Evolutionary conservation across 2,329 filamentous ascomycete species (phyloP).

Genomic region (Ophiostoma pallidulum): DNA sequence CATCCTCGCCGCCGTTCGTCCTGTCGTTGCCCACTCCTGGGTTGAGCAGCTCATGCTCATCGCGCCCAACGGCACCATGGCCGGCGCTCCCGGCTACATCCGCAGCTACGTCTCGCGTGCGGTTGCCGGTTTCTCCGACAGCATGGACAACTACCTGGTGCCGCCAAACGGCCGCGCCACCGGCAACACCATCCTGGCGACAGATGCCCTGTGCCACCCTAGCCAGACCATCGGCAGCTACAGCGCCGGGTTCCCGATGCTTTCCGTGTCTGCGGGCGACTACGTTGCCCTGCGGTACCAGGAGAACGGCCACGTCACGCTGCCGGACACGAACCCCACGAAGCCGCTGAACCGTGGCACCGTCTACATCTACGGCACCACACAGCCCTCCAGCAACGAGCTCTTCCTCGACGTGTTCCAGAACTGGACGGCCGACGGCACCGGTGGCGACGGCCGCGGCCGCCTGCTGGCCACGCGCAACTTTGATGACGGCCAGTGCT

Average conservation of each 20-base stretch:
- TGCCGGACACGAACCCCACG: conserved; percentile 43
- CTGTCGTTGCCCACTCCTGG: conserved; percentile 62
- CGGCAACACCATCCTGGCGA: conserved; percentile 37
- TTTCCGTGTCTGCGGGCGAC: conserved; percentile 52
- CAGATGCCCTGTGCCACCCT: conserved; percentile 53
- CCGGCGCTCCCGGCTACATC: conserved; percentile 62
- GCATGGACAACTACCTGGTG: conserved; percentile 52
- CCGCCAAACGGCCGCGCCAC: conserved; percentile 41
- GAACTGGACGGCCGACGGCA: conserved; percentile 69
- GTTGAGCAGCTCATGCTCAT: conserved; percentile 67
- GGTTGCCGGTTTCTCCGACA: conserved; percentile 46
- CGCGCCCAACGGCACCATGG: conserved; percentile 62
- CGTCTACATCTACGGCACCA: conserved; percentile 67
- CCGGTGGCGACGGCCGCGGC: conserved; percentile 70
- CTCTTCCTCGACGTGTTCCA: conserved; percentile 57
- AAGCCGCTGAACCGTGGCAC: conserved; percentile 60
- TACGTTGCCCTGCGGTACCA: conserved; percentile 57
- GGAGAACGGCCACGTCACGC: conserved; percentile 69
- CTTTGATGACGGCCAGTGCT: conserved; percentile 88
- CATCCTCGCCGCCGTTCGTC: conserved; percentile 10
- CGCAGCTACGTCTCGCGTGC: conserved; percentile 57
- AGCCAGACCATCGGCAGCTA: conserved; percentile 53
- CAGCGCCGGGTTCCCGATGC: conserved; percentile 49
- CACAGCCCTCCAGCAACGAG: conserved; percentile 42
- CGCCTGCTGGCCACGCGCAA: conserved; percentile 65